Evolutionary conservation across 805 yeast species (phyloP).

Genomic region (Tetrapisispora fleetii): DNA sequence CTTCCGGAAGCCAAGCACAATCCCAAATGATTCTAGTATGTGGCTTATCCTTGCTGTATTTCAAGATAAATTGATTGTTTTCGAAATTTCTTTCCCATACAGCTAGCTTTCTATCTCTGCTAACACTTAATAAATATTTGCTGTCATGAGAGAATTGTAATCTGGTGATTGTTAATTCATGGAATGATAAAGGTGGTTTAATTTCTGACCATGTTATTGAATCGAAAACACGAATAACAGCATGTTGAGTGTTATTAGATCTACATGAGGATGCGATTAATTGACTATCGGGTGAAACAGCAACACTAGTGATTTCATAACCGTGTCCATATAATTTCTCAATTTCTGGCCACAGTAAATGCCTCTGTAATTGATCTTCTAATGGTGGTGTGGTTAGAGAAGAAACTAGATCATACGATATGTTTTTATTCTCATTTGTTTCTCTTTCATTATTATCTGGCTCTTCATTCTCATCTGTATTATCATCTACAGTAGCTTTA

Average conservation of each 20-base stretch:
- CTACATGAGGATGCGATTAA: constrained; percentile 84
- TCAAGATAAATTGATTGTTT: constrained; percentile 33
- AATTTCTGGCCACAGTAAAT: constrained; percentile 87
- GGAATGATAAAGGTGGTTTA: constrained; percentile 51
- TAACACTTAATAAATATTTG: constrained; percentile 56
- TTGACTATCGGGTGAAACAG: constrained; percentile 50
- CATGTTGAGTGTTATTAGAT: constrained; percentile 76
- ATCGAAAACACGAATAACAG: constrained; percentile 71
- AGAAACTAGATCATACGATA: constrained; percentile 39
- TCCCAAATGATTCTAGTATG: constrained; percentile 95
- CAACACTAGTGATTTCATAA: constrained; percentile 78
- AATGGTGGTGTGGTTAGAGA: constrained; percentile 55
- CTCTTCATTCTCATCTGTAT: constrained; percentile 35
- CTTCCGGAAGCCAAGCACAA: constrained; percentile 70
- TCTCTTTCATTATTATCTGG: constrained; percentile 18
- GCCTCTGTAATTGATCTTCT: constrained; percentile 86
- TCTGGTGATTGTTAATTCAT: constrained; percentile 77
- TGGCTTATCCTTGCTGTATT: constrained; percentile 49
- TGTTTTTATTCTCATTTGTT: constrained; percentile 29
- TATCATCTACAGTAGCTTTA: constrained; percentile 57
- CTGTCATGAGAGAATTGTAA: constrained; percentile 66
- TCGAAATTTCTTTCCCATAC: constrained; percentile 49
- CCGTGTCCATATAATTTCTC: constrained; percentile 98
- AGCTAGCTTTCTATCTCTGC: constrained; percentile 82
- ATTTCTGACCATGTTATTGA: constrained; percentile 52